Percentiles rank a stretch among this genome's conserved stretches.
Evolutionary conservation across 352 stramenopile species (phyloP).

Genomic region (Phytophthora foliorum): DNA sequence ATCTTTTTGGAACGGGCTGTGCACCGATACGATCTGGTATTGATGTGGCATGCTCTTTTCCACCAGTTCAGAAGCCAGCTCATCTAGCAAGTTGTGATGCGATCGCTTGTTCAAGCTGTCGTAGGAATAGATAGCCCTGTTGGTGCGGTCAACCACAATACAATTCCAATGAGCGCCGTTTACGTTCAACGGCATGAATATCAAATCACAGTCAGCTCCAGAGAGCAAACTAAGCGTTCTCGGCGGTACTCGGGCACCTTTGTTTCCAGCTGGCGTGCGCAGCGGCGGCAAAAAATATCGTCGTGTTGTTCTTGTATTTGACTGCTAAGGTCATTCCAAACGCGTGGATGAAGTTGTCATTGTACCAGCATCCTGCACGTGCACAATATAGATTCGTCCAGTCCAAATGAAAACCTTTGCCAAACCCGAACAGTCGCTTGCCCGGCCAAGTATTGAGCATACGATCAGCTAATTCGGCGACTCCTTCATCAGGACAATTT

Average conservation of each 20-base stretch:
- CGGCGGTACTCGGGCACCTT: not conserved
- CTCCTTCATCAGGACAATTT: not conserved
- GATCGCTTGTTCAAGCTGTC: conserved; percentile 12
- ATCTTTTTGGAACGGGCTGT: conserved; percentile 1
- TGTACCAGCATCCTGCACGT: not conserved
- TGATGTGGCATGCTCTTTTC: not conserved
- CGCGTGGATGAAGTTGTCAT: conserved; percentile 14
- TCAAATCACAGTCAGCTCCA: not conserved
- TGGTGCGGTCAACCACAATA: not conserved
- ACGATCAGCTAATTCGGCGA: not conserved
- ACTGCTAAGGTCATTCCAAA: not conserved
- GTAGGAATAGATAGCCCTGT: conserved; percentile 14
- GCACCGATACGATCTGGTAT: not conserved
- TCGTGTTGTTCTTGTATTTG: not conserved
- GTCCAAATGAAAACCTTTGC: not conserved
- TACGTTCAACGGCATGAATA: conserved; percentile 13
- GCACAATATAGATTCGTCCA: conserved; percentile 4
- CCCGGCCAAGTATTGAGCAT: not conserved
- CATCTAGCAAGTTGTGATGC: conserved; percentile 2
- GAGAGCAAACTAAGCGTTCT: not conserved
- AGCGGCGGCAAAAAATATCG: conserved; percentile 3
- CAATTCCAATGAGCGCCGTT: conserved; percentile 10
- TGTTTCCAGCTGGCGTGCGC: not conserved
- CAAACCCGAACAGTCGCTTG: not conserved
- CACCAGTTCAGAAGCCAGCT: not conserved